Evolutionary conservation across 192 early-diverging fungal species (phyloP), one percentile per base, ranked within the genome.

Genomic region (Coemansia sp.): DNA sequence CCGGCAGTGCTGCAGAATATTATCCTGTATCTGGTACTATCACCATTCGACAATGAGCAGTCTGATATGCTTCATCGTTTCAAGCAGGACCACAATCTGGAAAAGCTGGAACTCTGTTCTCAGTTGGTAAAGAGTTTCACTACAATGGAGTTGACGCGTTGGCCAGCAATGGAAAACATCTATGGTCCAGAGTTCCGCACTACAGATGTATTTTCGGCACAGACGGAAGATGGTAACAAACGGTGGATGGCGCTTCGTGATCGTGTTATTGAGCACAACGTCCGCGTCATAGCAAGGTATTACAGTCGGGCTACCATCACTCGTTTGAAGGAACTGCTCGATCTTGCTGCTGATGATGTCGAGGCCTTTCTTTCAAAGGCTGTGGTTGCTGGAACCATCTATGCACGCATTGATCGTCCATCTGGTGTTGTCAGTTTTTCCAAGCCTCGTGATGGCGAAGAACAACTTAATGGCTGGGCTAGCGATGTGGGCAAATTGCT

Each of bases 211-310:
- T 94, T 99, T 72, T 80, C 85, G 18, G 67, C 73, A 7, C 73
- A 73, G 50, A 89, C 87, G 7, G 91, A 94, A 54, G 88, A 87
- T 26, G 92, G 93, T 26, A 74, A 86, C 65, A 87, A 89, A 77
- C 85, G 92, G 65, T 90, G 88, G 85, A 81, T 86, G 62, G 89
- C 87, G 49, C 82, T 99, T 60, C 94, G 95, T 69, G 89, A 95
- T 62, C 89, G 97, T 25, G 94, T 96, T 2, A 93, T 96, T 65
- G 97, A 99, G 72, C 97, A 99, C 87, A 99, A 99, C 77, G 89
- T 98, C 61, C 92, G 97, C 7, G 94, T 99, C 2, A 87, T 99
- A 69, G 92, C 95, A 44, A 91, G 92, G 69, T 99, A 98, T 80
- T 99, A 99, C 69, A 90, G 87, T 30, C 88, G 93, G 26, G 91